phyloP scores from a whole-genome alignment of 1,284 basidiomycete species.

The Tetrapyrgos nigripes region DNA sequence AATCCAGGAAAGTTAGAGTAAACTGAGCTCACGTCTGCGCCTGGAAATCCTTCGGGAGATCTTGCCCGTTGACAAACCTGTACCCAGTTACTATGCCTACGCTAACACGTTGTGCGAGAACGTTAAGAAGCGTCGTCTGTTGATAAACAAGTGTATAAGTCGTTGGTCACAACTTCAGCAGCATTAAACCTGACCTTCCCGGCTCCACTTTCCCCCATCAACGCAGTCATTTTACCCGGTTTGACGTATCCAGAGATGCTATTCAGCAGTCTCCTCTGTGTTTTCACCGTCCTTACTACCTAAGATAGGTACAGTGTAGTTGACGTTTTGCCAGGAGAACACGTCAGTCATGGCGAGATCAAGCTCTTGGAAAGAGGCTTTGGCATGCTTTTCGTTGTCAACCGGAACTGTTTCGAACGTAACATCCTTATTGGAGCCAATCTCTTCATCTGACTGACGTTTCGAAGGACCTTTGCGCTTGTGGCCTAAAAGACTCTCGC shows the following conservation, averaged over 20 bases:
- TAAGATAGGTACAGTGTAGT: conserved; percentile 70
- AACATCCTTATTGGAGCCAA: conserved; percentile 22
- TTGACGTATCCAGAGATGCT: conserved; percentile 84
- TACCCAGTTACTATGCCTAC: conserved; percentile 87
- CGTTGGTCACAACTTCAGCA: neutral
- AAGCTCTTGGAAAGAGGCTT: conserved; percentile 22
- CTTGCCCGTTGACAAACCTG: conserved; percentile 80
- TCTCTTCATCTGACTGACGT: conserved; percentile 30
- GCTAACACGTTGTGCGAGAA: conserved; percentile 84
- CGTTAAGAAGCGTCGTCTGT: conserved; percentile 48
- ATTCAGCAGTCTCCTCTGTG: conserved; percentile 62
- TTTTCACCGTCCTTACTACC: conserved; percentile 26
- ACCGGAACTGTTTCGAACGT: neutral
- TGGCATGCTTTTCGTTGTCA: conserved; percentile 8
- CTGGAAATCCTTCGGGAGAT: conserved; percentile 80
- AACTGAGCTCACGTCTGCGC: conserved; percentile 62
- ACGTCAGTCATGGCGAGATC: conserved; percentile 40
- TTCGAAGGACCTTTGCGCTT: conserved; percentile 10
- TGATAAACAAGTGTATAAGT: neutral
- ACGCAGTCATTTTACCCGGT: conserved; percentile 73
- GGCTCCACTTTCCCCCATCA: conserved; percentile 79
- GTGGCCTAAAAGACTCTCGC: conserved; percentile 40
- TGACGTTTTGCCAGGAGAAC: conserved; percentile 67
- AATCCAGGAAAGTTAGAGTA: too few species aligned
- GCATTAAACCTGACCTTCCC: conserved; percentile 41